These are phyloP conservation scores for Fusarium zealandicum DNA, from an alignment of 2,329 filamentous ascomycete genomes.

Conservation along the genomic window DNA sequence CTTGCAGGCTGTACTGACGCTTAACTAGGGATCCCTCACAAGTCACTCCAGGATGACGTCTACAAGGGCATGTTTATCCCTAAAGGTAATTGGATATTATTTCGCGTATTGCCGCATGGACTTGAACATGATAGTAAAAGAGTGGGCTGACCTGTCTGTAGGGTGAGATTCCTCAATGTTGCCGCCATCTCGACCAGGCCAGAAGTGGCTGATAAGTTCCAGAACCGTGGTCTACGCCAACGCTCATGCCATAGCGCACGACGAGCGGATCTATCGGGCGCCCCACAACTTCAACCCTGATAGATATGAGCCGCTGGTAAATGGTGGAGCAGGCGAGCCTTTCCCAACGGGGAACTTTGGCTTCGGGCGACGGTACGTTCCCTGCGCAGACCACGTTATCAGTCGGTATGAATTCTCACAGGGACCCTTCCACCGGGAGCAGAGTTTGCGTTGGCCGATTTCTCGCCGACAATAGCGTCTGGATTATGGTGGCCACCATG, in stretches of 20 bases:
- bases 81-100: slow-evolving; percentile 48
- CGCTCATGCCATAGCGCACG: slow-evolving; percentile 51
- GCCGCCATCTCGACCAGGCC: background rate
- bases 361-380: slow-evolving; percentile 43
- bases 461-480: slow-evolving; percentile 47
- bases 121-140: too few species aligned
- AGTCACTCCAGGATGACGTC: slow-evolving; percentile 60
- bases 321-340: slow-evolving; percentile 51
- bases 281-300: slow-evolving; percentile 57
- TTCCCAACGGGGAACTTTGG: slow-evolving; percentile 49
- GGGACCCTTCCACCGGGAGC: background rate
- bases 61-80: slow-evolving; percentile 66
- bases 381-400: background rate
- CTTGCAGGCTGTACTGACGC: slow-evolving; percentile 18
- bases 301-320: slow-evolving; percentile 45
- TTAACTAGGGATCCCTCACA: slow-evolving; percentile 58
- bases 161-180: slow-evolving; percentile 25
- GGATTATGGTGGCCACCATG: slow-evolving; percentile 48
- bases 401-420: background rate
- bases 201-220: slow-evolving; percentile 9
- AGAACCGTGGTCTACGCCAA: slow-evolving; percentile 53
- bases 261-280: slow-evolving; percentile 50
- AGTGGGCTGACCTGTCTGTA: slow-evolving; percentile 15
- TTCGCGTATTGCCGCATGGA: background rate
- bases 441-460: slow-evolving; percentile 46